A percentile compares a stretch with the other conserved stretches of the same genome.
Evolutionary conservation across 2,329 filamentous ascomycete genomes (phyloP).

Genomic region (Colletotrichum sp.): DNA sequence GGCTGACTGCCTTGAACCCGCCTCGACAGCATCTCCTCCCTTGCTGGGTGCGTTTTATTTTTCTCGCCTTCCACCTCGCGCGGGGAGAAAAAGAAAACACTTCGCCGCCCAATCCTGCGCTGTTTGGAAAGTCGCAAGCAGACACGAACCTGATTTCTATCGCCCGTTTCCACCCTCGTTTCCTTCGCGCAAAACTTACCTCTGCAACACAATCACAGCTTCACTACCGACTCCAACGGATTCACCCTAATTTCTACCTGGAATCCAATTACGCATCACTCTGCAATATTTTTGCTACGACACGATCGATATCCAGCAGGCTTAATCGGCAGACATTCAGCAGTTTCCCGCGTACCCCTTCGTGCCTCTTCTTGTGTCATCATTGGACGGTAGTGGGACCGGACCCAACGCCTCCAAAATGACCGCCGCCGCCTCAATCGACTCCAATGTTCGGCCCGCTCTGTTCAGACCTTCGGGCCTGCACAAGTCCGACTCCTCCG

Average conservation of each 20-base stretch:
- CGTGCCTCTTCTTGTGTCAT: neutral
- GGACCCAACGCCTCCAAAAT: neutral
- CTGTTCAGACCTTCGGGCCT: constrained; percentile 26
- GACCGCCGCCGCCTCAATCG: constrained; percentile 8
- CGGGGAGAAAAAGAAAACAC: neutral
- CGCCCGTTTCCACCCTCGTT: neutral
- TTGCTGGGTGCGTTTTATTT: neutral
- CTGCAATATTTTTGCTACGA: neutral
- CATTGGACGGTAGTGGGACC: neutral
- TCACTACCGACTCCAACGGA: neutral
- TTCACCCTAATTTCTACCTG: neutral
- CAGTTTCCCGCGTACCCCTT: neutral
- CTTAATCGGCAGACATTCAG: neutral
- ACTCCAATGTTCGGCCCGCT: constrained; percentile 21
- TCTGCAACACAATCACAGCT: neutral
- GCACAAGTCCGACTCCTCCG: constrained; percentile 41
- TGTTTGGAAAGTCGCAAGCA: neutral
- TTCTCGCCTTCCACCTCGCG: neutral
- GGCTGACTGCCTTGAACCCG: neutral
- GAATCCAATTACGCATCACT: neutral
- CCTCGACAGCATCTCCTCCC: neutral
- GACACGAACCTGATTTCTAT: neutral
- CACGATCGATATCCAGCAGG: neutral
- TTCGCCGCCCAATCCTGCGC: neutral
- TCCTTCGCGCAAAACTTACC: neutral